Evolutionary conservation across 805 yeast genomes (phyloP), one percentile per base, ranked within the genome.

Genomic region (Barnettozyma botsteinii): DNA sequence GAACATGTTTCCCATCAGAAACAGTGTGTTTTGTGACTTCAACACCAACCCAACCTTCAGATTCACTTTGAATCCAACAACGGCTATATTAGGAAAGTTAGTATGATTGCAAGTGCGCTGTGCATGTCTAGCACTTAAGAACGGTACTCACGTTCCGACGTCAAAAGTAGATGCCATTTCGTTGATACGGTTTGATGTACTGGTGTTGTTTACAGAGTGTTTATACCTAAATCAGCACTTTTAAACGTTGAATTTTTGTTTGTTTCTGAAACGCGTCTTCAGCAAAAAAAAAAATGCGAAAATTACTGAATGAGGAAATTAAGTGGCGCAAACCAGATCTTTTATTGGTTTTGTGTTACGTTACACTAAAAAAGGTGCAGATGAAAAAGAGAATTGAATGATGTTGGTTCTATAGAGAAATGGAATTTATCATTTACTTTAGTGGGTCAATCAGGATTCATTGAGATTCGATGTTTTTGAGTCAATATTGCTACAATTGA

Each of bases 51-150:
- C 89, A 82, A 7, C 89, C 91, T 45, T 70, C 67, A 32, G 69
- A 67, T 35, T 74, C 77, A 58, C 79, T 83, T 12, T 86, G 87
- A 53, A 76, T 73, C 91, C 89, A 82, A 59, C 88, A 81, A 50
- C 85, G 81, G 55, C 82, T 77, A 13, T 7, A 4, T 23, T n/a
- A 17, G 7, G 14, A 21, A n/a, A 35, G 56, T 53, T 52, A 52
- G 56, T 72, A 71, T n/a, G n/a, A n/a, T n/a, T n/a, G n/a, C n/a
- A n/a, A n/a, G n/a, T 14, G 26, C 21, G 12, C 25, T 15, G 18
- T 6, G 29, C 18, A 5, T 26, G 13, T n/a, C 34, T 7, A 20
- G 2, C n/a, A 4, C 23, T n/a, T n/a, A 32, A 23, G n/a, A 20
- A 19, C 23, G 19, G 5, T 42, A 68, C 75, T 47, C 57, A 70